These are phyloP conservation scores for Mikania micrantha DNA, from an alignment of 129 eudicot species.

Conservation along the genomic window DNA sequence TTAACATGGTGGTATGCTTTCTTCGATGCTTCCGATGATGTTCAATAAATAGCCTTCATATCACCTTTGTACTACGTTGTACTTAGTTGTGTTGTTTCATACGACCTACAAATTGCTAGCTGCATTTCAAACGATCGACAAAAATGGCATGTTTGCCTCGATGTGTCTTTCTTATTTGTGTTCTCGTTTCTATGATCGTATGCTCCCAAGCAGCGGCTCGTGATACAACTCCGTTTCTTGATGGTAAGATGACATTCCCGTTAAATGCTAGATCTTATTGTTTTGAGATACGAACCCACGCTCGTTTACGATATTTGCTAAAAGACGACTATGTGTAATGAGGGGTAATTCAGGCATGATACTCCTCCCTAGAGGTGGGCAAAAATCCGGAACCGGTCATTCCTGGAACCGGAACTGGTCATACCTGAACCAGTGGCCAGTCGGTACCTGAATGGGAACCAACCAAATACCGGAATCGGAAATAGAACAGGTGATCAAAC, in stretches of 20 bases:
- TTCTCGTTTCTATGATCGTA: background rate
- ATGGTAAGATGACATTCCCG: conserved; percentile 29
- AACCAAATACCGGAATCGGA: too few species aligned
- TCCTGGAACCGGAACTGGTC: too few species aligned
- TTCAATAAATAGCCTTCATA: conserved; percentile 14
- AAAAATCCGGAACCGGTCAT: too few species aligned
- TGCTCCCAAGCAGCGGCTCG: conserved; percentile 4
- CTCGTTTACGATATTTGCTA: background rate
- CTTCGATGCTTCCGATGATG: conserved; percentile 19
- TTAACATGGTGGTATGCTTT: conserved; percentile 20
- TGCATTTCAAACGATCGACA: background rate
- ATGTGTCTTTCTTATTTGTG: conserved; percentile 3
- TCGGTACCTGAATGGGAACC: too few species aligned
- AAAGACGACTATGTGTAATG: too few species aligned
- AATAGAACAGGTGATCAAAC: too few species aligned
- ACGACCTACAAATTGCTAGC: conserved; percentile 5
- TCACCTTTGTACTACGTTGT: background rate
- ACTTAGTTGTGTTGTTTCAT: too few species aligned
- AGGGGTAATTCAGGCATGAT: too few species aligned
- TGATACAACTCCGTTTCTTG: conserved; percentile 8
- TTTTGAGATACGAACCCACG: background rate
- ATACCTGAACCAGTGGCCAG: too few species aligned
- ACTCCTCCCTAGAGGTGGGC: too few species aligned
- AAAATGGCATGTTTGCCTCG: background rate
- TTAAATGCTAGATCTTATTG: background rate